Percentiles rank a stretch among this genome's conserved stretches.
Evolutionary conservation across 495 filamentous ascomycete genomes (phyloP).

Genomic region (Neurospora cerealis): DNA sequence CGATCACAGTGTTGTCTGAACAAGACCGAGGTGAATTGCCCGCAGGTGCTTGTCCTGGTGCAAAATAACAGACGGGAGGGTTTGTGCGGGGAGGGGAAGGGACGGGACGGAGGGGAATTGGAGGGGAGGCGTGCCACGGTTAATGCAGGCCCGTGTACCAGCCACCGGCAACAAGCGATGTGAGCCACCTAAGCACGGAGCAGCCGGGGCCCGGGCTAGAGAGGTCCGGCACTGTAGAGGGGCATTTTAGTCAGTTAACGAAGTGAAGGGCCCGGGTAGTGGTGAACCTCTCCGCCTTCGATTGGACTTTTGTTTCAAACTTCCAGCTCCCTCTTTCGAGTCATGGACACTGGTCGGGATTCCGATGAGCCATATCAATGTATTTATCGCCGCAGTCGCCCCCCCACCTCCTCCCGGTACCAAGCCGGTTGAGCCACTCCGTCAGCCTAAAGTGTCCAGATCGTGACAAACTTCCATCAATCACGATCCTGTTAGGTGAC

Average conservation of each 20-base stretch:
- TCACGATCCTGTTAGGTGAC: background rate
- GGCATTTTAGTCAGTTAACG: background rate
- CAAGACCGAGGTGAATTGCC: background rate
- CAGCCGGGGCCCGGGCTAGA: background rate
- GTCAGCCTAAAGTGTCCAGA: background rate
- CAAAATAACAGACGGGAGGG: background rate
- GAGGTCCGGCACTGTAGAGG: background rate
- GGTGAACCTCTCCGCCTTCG: background rate
- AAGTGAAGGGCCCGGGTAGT: background rate
- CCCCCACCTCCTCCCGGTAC: background rate
- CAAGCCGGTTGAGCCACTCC: background rate
- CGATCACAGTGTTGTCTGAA: background rate
- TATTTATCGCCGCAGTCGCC: background rate
- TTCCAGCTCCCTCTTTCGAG: background rate
- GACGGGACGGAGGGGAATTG: background rate
- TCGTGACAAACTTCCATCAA: background rate
- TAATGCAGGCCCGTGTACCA: background rate
- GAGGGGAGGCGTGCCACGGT: background rate
- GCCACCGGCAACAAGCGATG: background rate
- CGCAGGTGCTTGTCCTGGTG: background rate
- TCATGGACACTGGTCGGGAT: background rate
- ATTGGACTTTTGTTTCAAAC: background rate
- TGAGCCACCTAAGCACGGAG: background rate
- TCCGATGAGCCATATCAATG: background rate
- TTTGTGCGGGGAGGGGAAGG: background rate